These are phyloP conservation scores for Solanum infundibuliforme DNA, from an alignment of 257 asterid species.

Conservation along the genomic window DNA sequence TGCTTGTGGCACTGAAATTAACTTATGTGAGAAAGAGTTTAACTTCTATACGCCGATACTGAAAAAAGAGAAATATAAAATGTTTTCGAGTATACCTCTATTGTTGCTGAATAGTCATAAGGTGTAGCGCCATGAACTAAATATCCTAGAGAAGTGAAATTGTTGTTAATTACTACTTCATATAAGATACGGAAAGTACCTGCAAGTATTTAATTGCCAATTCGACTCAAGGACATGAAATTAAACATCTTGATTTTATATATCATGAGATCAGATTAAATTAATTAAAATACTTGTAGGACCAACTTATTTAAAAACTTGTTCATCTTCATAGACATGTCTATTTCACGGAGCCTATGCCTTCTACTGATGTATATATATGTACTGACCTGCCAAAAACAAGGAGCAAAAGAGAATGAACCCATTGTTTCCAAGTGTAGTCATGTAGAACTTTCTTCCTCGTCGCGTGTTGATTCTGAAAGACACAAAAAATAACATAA, in stretches of 20 bases:
- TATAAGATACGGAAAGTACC: not conserved
- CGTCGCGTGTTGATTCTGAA: not conserved
- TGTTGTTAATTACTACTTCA: not conserved
- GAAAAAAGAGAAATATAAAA: not conserved
- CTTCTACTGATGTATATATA: not conserved
- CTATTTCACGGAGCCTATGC: not conserved
- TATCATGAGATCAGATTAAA: not conserved
- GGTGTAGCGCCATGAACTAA: not conserved
- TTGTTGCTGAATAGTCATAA: not conserved
- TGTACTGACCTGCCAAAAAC: not conserved
- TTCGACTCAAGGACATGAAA: not conserved
- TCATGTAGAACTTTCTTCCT: not conserved
- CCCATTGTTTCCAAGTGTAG: not conserved
- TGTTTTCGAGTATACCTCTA: not conserved
- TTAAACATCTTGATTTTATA: not conserved
- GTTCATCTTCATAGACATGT: not conserved
- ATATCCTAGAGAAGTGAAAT: conserved; percentile 1
- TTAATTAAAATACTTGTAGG: not conserved
- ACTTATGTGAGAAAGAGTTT: not conserved
- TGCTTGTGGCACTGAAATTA: conserved; percentile 24
- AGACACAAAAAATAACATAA: not conserved
- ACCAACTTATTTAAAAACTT: not conserved
- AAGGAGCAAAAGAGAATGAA: not conserved
- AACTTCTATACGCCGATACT: not conserved
- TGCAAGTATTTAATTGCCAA: not conserved